Conservation (phyloP, 495 filamentous ascomycete species). For the Choiromyces venosus region DNA sequence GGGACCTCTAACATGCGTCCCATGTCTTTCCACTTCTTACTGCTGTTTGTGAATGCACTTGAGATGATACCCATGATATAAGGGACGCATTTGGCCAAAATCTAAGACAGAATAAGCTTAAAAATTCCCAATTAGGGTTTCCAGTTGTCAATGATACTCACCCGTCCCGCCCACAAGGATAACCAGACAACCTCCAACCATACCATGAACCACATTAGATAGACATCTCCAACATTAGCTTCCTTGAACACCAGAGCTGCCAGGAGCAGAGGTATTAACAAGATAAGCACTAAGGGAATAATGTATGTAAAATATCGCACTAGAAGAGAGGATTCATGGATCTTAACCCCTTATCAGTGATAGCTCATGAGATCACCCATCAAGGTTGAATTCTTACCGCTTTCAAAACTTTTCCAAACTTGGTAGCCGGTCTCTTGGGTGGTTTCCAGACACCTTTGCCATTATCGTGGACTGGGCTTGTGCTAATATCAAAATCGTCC, state of each 20-base stretch:
- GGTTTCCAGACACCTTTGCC: constrained; percentile 60
- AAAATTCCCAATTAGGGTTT: not conserved
- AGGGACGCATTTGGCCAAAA: constrained; percentile 71
- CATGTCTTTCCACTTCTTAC: constrained; percentile 91
- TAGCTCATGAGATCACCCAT: constrained; percentile 50
- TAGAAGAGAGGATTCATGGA: constrained; percentile 71
- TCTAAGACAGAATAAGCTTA: constrained; percentile 43
- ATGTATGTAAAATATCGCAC: constrained; percentile 87
- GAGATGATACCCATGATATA: constrained; percentile 59
- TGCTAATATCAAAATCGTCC: constrained; percentile 79
- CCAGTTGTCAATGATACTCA: constrained; percentile 42
- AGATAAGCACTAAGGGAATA: constrained; percentile 62
- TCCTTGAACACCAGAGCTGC: constrained; percentile 61
- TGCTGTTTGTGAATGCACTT: constrained; percentile 71
- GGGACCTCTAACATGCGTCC: constrained; percentile 81
- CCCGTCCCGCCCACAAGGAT: constrained; percentile 75
- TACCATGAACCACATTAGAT: constrained; percentile 81
- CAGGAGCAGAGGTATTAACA: constrained; percentile 76
- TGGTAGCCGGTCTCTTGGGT: constrained; percentile 59
- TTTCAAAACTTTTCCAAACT: constrained; percentile 58
- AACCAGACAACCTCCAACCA: constrained; percentile 95
- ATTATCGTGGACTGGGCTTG: constrained; percentile 68
- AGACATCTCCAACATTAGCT: constrained; percentile 68
- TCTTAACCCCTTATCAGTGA: constrained; percentile 48
- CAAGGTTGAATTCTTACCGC: constrained; percentile 33